Conservation (phyloP, 2,329 filamentous ascomycete species). For the Arthrobotrys musiformis region DNA sequence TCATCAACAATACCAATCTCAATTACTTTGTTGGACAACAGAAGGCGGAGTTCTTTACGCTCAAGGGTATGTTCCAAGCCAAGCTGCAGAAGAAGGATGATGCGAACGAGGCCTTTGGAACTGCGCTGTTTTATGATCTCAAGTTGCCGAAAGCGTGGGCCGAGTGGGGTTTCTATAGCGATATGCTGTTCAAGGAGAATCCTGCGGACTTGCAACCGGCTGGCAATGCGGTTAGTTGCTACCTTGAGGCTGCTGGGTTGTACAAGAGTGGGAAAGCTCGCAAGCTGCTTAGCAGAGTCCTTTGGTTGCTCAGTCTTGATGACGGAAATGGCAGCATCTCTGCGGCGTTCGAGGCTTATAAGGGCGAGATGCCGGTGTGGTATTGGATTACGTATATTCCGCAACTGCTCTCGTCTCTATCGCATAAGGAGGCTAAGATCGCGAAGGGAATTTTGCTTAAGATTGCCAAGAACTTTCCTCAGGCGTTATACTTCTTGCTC, state of each 20-base stretch:
- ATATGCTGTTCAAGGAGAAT: conserved; percentile 93
- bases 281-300: conserved; percentile 89
- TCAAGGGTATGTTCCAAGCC: conserved; percentile 99
- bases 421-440: conserved; percentile 88
- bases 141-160: conserved; percentile 97
- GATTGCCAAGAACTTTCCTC: conserved; percentile 94
- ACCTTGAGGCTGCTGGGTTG: conserved; percentile 91
- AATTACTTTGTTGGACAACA: conserved; percentile 97
- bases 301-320: conserved; percentile 95
- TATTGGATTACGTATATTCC: conserved; percentile 99
- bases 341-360: conserved; percentile 91
- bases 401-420: conserved; percentile 89
- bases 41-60: conserved; percentile 98
- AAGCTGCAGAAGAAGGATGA: conserved; percentile 91
- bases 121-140: conserved; percentile 94
- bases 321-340: conserved; percentile 85
- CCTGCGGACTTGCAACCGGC: conserved; percentile 83
- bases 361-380: conserved; percentile 97
- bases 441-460: conserved; percentile 87
- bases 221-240: conserved; percentile 92
- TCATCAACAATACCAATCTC: conserved; percentile 99
- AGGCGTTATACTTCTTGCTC: conserved; percentile 94
- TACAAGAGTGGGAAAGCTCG: conserved; percentile 98
- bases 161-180: conserved; percentile 98
- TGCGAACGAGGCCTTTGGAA: conserved; percentile 92